Percentiles rank a stretch among this genome's conserved stretches.
Evolutionary conservation across 176 grass and related monocot genomes (phyloP).

Genomic region (barley (Hordeum vulgare)): DNA sequence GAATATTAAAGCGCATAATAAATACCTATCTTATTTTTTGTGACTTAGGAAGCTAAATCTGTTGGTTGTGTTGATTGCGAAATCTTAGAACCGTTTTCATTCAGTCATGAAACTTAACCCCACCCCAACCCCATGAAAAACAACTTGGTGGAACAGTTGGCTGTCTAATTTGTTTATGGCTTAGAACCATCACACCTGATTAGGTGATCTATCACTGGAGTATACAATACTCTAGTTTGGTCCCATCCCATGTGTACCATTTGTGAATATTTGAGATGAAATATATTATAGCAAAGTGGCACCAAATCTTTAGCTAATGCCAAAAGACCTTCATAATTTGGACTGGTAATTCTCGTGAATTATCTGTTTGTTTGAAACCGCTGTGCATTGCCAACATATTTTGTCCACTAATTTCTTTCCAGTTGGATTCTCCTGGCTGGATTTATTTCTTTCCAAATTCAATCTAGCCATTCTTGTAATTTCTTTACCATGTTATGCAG

Average conservation of each 20-base stretch:
- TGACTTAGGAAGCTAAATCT: not conserved
- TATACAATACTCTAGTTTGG: not conserved
- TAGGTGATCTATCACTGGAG: not conserved
- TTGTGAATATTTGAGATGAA: not conserved
- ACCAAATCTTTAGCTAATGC: not conserved
- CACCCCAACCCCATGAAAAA: not conserved
- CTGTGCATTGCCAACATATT: not conserved
- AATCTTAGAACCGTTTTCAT: not conserved
- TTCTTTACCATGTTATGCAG: conserved; percentile 34
- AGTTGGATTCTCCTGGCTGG: not conserved
- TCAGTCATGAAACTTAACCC: not conserved
- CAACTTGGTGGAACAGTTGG: not conserved
- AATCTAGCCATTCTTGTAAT: not conserved
- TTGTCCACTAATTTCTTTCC: not conserved
- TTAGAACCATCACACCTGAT: not conserved
- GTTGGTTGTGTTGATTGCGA: not conserved
- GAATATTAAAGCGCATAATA: not conserved
- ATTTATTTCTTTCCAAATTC: not conserved
- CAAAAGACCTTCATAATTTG: not conserved
- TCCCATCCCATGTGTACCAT: not conserved
- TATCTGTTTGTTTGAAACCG: not conserved
- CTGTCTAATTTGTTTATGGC: not conserved
- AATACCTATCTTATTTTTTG: not conserved
- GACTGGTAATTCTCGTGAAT: not conserved
- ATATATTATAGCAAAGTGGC: not conserved